These are phyloP conservation scores for Flaveria floridana DNA, from an alignment of 140 eudicot genomes.

Conservation along the genomic window DNA sequence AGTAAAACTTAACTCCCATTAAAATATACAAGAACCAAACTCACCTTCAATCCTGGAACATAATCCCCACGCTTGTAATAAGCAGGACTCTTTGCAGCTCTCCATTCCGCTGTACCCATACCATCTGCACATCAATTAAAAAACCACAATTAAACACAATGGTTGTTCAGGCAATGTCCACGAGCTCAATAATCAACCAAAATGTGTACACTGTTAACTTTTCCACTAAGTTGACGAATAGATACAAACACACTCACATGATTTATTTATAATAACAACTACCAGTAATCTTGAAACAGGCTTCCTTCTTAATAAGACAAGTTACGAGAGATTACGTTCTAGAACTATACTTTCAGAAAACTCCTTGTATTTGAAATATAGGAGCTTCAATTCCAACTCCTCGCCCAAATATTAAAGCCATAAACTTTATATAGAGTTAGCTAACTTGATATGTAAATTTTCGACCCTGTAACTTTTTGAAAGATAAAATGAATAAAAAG, in stretches of 20 bases:
- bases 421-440: neutral
- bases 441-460: neutral
- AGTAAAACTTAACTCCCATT: neutral
- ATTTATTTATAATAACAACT: neutral
- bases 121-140: constrained; percentile 63
- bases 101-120: constrained; percentile 99
- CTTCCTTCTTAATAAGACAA: constrained; percentile 11
- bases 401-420: constrained; percentile 8
- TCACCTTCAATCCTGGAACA: constrained; percentile 97
- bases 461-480: neutral
- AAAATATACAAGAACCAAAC: constrained; percentile 1
- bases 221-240: constrained; percentile 12
- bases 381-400: constrained; percentile 6
- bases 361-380: neutral
- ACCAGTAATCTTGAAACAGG: neutral
- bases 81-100: constrained; percentile 94
- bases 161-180: neutral
- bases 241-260: neutral
- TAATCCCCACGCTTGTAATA: constrained; percentile 98
- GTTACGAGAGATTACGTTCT: neutral
- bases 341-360: neutral
- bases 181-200: constrained; percentile 14
- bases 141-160: constrained; percentile 19
- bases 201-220: neutral
- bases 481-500: neutral